Conservation (phyloP, 2,329 filamentous ascomycete species). For the Ustulina deusta region DNA sequence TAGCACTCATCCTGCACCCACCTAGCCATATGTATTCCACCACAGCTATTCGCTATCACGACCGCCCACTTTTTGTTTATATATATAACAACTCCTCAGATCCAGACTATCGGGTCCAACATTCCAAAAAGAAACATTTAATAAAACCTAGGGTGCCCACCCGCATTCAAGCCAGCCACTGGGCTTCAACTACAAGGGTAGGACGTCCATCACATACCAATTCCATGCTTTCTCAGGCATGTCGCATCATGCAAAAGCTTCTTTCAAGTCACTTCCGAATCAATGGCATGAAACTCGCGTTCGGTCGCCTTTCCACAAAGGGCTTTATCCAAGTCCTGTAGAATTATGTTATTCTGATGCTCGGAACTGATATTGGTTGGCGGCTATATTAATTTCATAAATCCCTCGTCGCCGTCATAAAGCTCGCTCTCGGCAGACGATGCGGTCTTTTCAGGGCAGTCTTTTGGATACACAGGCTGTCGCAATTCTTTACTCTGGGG, state of each 20-base stretch:
- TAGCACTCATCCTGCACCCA: neutral
- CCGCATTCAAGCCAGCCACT: no score
- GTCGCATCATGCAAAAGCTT: neutral
- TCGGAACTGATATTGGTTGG: neutral
- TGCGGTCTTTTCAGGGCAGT: neutral
- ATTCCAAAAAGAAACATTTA: conserved; percentile 6
- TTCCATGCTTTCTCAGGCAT: neutral
- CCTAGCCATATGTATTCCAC: neutral
- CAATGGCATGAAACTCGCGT: no score
- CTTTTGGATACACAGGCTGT: neutral
- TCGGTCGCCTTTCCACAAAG: no score
- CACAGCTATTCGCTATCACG: conserved; percentile 11
- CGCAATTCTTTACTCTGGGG: conserved; percentile 1
- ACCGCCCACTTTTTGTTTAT: conserved; percentile 10
- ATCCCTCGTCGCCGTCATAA: neutral
- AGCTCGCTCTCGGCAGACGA: neutral
- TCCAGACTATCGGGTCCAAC: conserved; percentile 21
- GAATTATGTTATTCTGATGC: neutral
- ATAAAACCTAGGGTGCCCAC: neutral
- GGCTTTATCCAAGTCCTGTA: no score
- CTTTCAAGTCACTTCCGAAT: no score
- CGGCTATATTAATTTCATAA: neutral
- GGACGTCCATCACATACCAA: neutral
- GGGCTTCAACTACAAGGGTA: neutral
- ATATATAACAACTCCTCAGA: conserved; percentile 8